Conservation (phyloP, 306 rosid species). For the Senna siamea region DNA sequence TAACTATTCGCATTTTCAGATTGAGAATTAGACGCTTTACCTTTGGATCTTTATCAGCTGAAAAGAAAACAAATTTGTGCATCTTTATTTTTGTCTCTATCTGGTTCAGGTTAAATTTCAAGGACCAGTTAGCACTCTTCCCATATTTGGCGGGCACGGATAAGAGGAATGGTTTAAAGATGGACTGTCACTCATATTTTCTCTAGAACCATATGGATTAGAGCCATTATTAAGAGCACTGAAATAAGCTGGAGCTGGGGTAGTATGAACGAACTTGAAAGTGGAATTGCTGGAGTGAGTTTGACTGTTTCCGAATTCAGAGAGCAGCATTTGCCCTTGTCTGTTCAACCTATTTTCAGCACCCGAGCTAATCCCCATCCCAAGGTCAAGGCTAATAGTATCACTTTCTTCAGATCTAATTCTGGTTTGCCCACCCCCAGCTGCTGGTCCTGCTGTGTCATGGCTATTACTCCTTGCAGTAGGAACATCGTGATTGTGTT, state of each 20-base stretch:
- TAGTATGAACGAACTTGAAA: slow-evolving; percentile 60
- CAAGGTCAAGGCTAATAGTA: slow-evolving; percentile 92
- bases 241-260: slow-evolving; percentile 54
- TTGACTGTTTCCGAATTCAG: slow-evolving; percentile 57
- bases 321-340: slow-evolving; percentile 50
- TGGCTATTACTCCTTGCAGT: slow-evolving; percentile 84
- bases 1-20: slow-evolving; percentile 44
- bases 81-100: slow-evolving; percentile 39
- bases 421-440: slow-evolving; percentile 48
- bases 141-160: slow-evolving; percentile 76
- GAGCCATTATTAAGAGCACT: slow-evolving; percentile 65
- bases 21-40: slow-evolving; percentile 50
- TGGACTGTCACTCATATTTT: slow-evolving; percentile 58
- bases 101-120: slow-evolving; percentile 36
- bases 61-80: slow-evolving; percentile 38
- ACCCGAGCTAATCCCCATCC: slow-evolving; percentile 73
- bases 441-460: slow-evolving; percentile 63
- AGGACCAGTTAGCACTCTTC: slow-evolving; percentile 89
- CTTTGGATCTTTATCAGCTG: slow-evolving; percentile 36
- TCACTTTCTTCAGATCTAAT: slow-evolving; percentile 73
- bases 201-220: slow-evolving; percentile 72
- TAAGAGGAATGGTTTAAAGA: slow-evolving; percentile 66
- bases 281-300: slow-evolving; percentile 55
- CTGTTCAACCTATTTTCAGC: slow-evolving; percentile 61
- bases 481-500: slow-evolving; percentile 95